Percentiles rank a stretch among this genome's conserved stretches.
These are phyloP conservation scores for Perkinsus olseni DNA, from an alignment of 169 alveolate species.

Conservation along the genomic window DNA sequence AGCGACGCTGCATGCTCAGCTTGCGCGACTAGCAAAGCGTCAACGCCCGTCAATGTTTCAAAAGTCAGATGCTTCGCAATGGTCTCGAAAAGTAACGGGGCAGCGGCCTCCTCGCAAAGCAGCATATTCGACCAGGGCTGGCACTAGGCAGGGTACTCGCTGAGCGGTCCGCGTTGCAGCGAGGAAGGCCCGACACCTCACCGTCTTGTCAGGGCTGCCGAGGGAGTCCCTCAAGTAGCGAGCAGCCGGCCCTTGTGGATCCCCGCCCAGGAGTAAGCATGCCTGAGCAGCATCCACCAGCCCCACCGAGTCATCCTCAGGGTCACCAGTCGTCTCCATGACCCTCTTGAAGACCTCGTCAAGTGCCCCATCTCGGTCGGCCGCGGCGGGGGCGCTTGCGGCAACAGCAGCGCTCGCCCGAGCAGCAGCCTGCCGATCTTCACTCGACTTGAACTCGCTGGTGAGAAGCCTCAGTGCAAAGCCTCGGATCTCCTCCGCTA, in stretches of 20 bases:
- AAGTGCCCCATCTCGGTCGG: not conserved
- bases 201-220: not conserved
- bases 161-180: not conserved
- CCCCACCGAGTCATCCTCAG: not conserved
- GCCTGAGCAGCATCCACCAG: not conserved
- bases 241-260: not conserved
- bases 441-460: not conserved
- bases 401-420: not conserved
- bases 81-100: not conserved
- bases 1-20: not conserved
- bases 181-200: not conserved
- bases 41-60: not conserved
- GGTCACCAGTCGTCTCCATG: not conserved
- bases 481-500: not conserved
- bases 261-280: not conserved
- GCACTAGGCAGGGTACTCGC: not conserved
- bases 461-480: not conserved
- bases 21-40: not conserved
- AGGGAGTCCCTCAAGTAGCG: not conserved
- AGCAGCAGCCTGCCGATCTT: not conserved
- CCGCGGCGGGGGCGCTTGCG: not conserved
- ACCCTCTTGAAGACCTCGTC: not conserved
- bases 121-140: not conserved
- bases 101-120: not conserved
- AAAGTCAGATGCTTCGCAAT: not conserved